A percentile compares a stretch with the other conserved stretches of the same genome.
These are phyloP conservation scores for Phialophora expanda DNA, from an alignment of 2,329 filamentous ascomycete genomes.

Conservation along the genomic window DNA sequence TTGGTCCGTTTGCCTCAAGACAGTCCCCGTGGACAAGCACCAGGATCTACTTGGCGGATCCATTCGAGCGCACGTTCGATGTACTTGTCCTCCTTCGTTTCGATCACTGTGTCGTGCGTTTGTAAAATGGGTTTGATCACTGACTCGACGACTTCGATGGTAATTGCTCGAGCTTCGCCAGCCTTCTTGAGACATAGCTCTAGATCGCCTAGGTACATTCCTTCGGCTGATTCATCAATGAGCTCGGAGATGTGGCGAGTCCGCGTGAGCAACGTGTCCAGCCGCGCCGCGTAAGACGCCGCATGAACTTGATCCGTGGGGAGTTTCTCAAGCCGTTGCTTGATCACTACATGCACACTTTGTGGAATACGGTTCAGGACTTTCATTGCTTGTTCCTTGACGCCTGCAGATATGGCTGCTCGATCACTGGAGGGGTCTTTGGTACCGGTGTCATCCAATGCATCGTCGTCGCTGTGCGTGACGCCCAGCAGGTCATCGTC, in stretches of 20 bases:
- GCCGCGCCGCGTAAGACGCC: slow-evolving; percentile 37
- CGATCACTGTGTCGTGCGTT: neutral
- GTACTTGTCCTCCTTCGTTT: slow-evolving; percentile 43
- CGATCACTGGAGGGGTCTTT: slow-evolving; percentile 38
- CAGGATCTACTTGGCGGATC: slow-evolving; percentile 38
- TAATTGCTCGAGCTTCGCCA: slow-evolving; percentile 36
- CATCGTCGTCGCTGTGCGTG: slow-evolving; percentile 44
- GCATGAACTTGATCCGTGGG: slow-evolving; percentile 26
- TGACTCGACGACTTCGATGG: slow-evolving; percentile 37
- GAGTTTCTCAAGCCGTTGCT: slow-evolving; percentile 48
- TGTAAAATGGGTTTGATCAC: slow-evolving; percentile 23
- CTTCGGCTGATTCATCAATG: slow-evolving; percentile 54
- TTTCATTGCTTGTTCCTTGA: slow-evolving; percentile 51
- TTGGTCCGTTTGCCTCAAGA: neutral
- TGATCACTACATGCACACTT: slow-evolving; percentile 51
- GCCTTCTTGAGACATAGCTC: slow-evolving; percentile 40
- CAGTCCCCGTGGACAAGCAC: neutral
- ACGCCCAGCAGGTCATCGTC: slow-evolving; percentile 48
- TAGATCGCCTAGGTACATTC: slow-evolving; percentile 51
- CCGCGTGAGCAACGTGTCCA: slow-evolving; percentile 46
- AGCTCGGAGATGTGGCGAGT: slow-evolving; percentile 48
- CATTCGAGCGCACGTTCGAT: slow-evolving; percentile 43
- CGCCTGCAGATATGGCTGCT: slow-evolving; percentile 46
- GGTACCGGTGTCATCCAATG: slow-evolving; percentile 35
- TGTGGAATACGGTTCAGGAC: slow-evolving; percentile 52